Evolutionary conservation across 805 yeast species (phyloP).

Genomic region (Myxozyma neotropica): DNA sequence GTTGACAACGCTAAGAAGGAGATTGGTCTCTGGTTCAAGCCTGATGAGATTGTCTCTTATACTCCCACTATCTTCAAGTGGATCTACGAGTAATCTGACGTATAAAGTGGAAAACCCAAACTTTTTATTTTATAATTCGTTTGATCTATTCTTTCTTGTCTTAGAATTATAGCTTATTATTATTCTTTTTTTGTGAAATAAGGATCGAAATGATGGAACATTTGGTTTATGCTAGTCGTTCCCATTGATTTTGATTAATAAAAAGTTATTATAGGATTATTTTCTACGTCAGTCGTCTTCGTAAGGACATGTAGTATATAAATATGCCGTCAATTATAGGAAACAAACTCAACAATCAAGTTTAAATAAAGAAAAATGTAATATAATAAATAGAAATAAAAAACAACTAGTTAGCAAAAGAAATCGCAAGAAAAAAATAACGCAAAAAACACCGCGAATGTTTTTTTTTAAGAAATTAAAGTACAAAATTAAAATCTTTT

Average conservation of each 20-base stretch:
- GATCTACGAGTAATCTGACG: constrained; percentile 67
- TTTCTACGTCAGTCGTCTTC: not conserved
- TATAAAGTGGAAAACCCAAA: not conserved
- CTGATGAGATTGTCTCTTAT: constrained; percentile 93
- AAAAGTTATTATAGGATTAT: not conserved
- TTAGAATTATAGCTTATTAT: too few species aligned
- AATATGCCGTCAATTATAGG: not conserved
- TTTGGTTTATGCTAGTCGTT: too few species aligned
- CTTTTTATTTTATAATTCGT: not conserved
- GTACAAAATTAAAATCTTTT: too few species aligned
- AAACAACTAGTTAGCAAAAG: not conserved
- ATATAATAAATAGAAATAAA: not conserved
- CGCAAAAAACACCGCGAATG: too few species aligned
- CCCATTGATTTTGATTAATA: not conserved
- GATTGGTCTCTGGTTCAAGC: constrained; percentile 96
- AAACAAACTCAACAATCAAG: too few species aligned
- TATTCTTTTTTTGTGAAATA: not conserved
- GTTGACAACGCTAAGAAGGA: constrained; percentile 97
- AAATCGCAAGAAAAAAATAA: too few species aligned
- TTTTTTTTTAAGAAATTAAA: too few species aligned
- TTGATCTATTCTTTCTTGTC: too few species aligned
- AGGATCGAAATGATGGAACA: too few species aligned
- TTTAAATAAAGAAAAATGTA: not conserved
- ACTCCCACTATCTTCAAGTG: constrained; percentile 80
- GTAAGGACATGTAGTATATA: not conserved